Percentiles rank a stretch among this genome's conserved stretches.
These are phyloP conservation scores for Abrus precatorius DNA, from an alignment of 306 rosid species.

Conservation along the genomic window DNA sequence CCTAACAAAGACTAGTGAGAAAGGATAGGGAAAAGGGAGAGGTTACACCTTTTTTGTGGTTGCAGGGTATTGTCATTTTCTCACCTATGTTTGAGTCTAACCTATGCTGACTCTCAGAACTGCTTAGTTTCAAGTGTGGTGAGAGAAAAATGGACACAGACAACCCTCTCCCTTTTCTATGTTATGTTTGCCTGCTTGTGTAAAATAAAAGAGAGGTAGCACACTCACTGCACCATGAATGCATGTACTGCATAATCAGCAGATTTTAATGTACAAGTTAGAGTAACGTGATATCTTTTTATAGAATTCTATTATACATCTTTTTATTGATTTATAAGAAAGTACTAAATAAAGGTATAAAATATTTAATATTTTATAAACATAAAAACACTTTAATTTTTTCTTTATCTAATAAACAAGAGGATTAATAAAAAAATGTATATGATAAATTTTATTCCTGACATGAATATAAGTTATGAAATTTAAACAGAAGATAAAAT, in stretches of 20 bases:
- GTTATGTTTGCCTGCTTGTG: constrained; percentile 7
- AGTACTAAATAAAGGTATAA: too few relatives aligned
- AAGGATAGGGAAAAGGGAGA: constrained; percentile 16
- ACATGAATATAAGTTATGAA: not conserved
- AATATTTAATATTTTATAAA: too few relatives aligned
- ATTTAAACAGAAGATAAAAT: not conserved
- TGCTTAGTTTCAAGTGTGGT: constrained; percentile 1
- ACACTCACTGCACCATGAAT: constrained; percentile 20
- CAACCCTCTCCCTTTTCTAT: constrained; percentile 26
- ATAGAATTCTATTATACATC: not conserved
- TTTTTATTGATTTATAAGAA: too few relatives aligned
- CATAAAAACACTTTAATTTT: too few relatives aligned
- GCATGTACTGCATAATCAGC: constrained; percentile 11
- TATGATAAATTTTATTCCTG: not conserved
- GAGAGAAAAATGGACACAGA: not conserved
- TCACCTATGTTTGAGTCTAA: constrained; percentile 35
- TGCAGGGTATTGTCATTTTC: constrained; percentile 47
- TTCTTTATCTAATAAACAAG: too few relatives aligned
- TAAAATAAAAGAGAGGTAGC: not conserved
- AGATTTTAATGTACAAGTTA: not conserved
- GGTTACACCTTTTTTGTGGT: constrained; percentile 32
- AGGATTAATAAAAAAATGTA: too few relatives aligned
- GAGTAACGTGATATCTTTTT: too few relatives aligned
- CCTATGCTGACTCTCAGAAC: constrained; percentile 12
- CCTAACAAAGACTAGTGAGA: constrained; percentile 3